Conservation (phyloP, 1,139 yeast genomes). For the Suhomyces chickasaworum region DNA sequence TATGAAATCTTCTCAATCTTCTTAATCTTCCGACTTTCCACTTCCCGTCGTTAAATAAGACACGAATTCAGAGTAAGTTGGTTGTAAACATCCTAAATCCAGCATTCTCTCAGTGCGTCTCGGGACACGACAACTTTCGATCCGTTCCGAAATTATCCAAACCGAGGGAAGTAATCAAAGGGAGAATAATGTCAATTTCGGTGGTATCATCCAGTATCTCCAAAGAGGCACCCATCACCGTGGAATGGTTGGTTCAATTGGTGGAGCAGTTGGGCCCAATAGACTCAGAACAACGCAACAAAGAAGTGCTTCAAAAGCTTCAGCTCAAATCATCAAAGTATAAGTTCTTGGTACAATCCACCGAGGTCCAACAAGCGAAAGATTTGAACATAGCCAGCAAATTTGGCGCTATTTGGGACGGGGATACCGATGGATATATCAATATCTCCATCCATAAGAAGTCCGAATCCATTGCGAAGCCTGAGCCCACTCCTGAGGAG, state of each 20-base stretch:
- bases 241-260: constrained; percentile 9
- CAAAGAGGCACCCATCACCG: constrained; percentile 15
- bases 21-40: background rate
- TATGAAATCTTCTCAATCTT: background rate
- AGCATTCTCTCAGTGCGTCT: background rate
- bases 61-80: background rate
- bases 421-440: constrained; percentile 40
- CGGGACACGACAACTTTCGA: constrained; percentile 3
- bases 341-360: constrained; percentile 36
- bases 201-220: constrained; percentile 10
- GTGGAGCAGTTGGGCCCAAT: constrained; percentile 8
- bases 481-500: background rate
- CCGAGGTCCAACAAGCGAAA: constrained; percentile 21
- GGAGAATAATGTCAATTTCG: constrained; percentile 3
- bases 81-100: background rate
- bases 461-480: background rate
- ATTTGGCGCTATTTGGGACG: constrained; percentile 45
- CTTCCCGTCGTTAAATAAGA: background rate
- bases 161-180: background rate
- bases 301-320: constrained; percentile 23
- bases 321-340: constrained; percentile 39
- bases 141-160: background rate
- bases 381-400: constrained; percentile 25
- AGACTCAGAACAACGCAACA: constrained; percentile 6
- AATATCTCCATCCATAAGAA: constrained; percentile 16